Base-by-base conservation (phyloP, 352 stramenopile species). In the Blastocystis sp. region DNA sequence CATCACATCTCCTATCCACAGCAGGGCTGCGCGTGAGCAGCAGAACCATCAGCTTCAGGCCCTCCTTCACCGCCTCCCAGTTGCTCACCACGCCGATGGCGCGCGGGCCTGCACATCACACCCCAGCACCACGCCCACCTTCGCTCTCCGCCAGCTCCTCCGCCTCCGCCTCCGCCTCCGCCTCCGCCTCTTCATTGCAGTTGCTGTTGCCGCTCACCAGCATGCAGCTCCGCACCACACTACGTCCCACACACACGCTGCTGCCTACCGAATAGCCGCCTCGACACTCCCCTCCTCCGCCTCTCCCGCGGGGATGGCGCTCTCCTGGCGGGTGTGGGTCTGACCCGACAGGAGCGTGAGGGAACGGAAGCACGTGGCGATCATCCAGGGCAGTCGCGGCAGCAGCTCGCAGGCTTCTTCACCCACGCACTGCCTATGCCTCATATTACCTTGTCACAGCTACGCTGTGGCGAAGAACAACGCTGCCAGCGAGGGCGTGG, bases 131-230 rank as follows among this genome's bases (percentile, higher is more conserved):
- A 14, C 5, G 1, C 5, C 5, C 14, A 14, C 48, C 48, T 56
- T 56, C 48, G 48, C 48, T 56, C 14, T 56, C 48, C 5, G 14
- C 5, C 5, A 56, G 48, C 5, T 14, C 14, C 21, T 14, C 17
- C 19, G 28, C 19, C 21, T 76, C 52, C 3, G 9, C 14, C 21
- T 14, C 17, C 19, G 28, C 19, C 21, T 76, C 52, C 3, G 9
- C 28, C n/a, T 56, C 66, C 41, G 41, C 53, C 3, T 76, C 66
- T 1, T 56, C 66, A 5, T 0, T 56, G n/a, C n/a, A 34, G 48
- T 76, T 76, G 38, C 66, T 60, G 48, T 76, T 76, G 9, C 66
- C 66, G 38, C 66, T 76, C 7, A 23, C 66, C n/a, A 76, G 38
- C 48, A 45, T 1, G 48, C 48, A 56, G 48, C 48, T 56, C 14